A percentile compares a stretch with the other conserved stretches of the same genome.
phyloP scores from a whole-genome alignment of 176 grass and related monocot species.

The Eleusine coracana region DNA sequence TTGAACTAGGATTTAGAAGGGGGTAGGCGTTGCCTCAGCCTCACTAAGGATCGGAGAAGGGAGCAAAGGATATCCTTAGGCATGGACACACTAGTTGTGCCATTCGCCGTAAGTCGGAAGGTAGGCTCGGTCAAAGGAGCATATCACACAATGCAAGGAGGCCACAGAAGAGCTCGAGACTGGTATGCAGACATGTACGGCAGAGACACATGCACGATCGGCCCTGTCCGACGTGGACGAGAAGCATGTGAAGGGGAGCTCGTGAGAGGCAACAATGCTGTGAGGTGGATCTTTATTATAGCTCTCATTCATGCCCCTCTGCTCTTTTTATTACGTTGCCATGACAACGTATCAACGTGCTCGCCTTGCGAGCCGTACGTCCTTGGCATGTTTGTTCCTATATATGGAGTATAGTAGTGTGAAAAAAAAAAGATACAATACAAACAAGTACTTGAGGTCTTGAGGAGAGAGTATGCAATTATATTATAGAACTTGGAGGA shows the following conservation, averaged over 20 bases:
- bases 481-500: too few relatives aligned
- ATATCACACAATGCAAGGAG: not conserved
- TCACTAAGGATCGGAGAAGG: not conserved
- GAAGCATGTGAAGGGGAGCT: slow-evolving; percentile 63
- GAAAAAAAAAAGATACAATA: too few relatives aligned
- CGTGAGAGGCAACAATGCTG: slow-evolving; percentile 81
- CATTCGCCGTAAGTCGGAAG: not conserved
- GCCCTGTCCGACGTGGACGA: slow-evolving; percentile 48
- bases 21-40: not conserved
- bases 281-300: slow-evolving; percentile 79
- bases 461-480: too few relatives aligned
- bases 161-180: not conserved
- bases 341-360: too few relatives aligned
- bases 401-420: too few relatives aligned
- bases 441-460: too few relatives aligned
- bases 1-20: too few relatives aligned
- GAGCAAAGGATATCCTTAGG: not conserved
- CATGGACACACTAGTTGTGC: slow-evolving; percentile 7
- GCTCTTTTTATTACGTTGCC: not conserved
- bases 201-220: slow-evolving; percentile 20
- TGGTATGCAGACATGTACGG: not conserved
- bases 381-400: too few relatives aligned
- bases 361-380: too few relatives aligned
- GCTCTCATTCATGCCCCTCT: slow-evolving; percentile 30
- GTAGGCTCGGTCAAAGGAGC: slow-evolving; percentile 29